A percentile compares a stretch with the other conserved stretches of the same genome.
Evolutionary conservation across 129 eudicot species (phyloP).

Genomic region (Arctium lappa): DNA sequence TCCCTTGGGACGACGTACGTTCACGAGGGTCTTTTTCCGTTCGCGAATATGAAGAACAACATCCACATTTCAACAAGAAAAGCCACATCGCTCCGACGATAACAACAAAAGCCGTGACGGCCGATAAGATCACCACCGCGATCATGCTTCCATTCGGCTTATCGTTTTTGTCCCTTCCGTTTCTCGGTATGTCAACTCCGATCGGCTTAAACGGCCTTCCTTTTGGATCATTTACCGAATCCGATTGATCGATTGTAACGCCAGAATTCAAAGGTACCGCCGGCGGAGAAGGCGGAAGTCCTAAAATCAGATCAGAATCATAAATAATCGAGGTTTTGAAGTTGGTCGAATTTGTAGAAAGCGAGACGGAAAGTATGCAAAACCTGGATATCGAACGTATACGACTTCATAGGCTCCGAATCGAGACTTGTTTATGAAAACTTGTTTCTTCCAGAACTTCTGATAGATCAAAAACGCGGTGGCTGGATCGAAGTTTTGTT

Average conservation of each 20-base stretch:
- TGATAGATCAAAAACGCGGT: constrained; percentile 58
- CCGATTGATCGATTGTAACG: constrained; percentile 43
- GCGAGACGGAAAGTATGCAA: neutral
- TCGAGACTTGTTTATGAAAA: constrained; percentile 40
- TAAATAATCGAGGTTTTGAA: neutral
- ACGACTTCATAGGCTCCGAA: constrained; percentile 72
- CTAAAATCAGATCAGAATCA: constrained; percentile 34
- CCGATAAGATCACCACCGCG: constrained; percentile 61
- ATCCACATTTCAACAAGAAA: constrained; percentile 50
- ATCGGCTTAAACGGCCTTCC: constrained; percentile 67
- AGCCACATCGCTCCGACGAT: constrained; percentile 58
- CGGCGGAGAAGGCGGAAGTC: constrained; percentile 97
- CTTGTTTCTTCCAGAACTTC: constrained; percentile 75
- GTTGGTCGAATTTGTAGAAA: neutral
- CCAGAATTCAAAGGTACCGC: constrained; percentile 41
- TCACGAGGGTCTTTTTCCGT: constrained; percentile 27
- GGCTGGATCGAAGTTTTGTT: constrained; percentile 37
- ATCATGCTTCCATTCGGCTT: constrained; percentile 37
- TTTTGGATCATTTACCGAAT: constrained; percentile 41
- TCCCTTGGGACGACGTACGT: constrained; percentile 39
- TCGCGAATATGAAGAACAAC: constrained; percentile 26
- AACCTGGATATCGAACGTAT: constrained; percentile 87
- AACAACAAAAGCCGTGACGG: constrained; percentile 64
- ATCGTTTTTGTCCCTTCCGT: constrained; percentile 29
- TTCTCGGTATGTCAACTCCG: constrained; percentile 67